Conservation (phyloP, 345 rosid species). For the Eucalyptus tenuipes region DNA sequence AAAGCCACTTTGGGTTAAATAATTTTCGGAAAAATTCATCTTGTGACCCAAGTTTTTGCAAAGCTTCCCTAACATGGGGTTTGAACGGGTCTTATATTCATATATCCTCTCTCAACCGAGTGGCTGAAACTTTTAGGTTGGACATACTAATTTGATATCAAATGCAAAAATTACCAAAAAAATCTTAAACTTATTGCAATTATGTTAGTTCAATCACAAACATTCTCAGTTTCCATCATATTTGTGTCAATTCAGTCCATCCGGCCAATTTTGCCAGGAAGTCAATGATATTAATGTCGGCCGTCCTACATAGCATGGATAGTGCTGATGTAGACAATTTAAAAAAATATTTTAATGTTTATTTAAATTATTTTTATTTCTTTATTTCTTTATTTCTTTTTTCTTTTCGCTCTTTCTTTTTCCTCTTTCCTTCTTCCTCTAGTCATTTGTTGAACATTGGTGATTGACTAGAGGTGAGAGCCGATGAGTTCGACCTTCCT, state of each 20-base stretch:
- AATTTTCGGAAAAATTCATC: neutral
- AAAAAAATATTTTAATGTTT: too few species aligned
- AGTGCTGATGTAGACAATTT: rapidly evolving
- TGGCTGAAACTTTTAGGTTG: neutral
- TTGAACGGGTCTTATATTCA: neutral
- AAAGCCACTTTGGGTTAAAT: neutral
- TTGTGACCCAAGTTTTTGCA: neutral
- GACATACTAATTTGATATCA: neutral
- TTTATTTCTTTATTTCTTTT: rapidly evolving
- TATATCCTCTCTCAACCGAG: neutral
- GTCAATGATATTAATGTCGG: neutral
- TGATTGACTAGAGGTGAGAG: neutral
- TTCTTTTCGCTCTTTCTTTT: neutral
- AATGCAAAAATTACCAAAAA: too few species aligned
- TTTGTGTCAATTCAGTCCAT: too few species aligned
- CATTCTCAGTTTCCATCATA: too few species aligned
- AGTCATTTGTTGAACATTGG: neutral
- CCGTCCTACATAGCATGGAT: rapidly evolving
- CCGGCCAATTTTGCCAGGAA: rapidly evolving
- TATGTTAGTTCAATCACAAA: neutral
- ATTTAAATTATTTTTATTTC: too few species aligned
- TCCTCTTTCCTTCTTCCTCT: neutral
- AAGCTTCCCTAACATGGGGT: neutral
- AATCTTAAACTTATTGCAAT: too few species aligned
- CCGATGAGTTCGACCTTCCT: neutral